Conservation (phyloP, 2,329 filamentous ascomycete species). For the Thelonectria blattea region DNA sequence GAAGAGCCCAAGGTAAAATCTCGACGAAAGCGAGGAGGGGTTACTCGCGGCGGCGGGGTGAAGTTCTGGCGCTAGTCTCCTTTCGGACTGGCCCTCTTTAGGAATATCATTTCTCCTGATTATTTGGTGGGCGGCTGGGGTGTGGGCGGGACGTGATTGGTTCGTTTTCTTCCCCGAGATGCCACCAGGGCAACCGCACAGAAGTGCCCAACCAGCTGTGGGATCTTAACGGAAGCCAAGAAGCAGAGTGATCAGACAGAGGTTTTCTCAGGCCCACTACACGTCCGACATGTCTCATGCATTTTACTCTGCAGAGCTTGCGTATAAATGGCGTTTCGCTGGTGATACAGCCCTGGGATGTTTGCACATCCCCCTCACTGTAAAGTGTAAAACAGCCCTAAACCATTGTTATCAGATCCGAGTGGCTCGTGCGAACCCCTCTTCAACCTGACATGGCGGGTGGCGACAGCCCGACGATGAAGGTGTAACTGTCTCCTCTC, state of each 20-base stretch:
- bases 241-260: not conserved
- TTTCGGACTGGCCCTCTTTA: conserved; percentile 10
- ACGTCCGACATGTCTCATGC: not conserved
- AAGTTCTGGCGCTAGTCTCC: conserved; percentile 5
- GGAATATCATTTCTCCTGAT: conserved; percentile 21
- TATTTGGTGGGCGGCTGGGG: conserved; percentile 17
- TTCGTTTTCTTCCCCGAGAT: not conserved
- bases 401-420: not conserved
- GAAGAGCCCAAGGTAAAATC: conserved; percentile 27
- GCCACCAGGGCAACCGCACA: not conserved
- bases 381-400: not conserved
- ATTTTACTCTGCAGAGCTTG: not conserved
- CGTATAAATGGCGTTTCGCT: too few species aligned
- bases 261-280: not conserved
- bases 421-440: not conserved
- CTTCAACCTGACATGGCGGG: not conserved
- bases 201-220: not conserved
- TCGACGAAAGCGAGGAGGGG: conserved; percentile 36
- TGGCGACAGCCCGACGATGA: not conserved
- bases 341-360: not conserved
- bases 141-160: not conserved
- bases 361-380: not conserved
- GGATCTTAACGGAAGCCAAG: not conserved
- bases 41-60: conserved; percentile 35
- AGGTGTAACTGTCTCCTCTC: too few species aligned